These are phyloP conservation scores for Colletotrichum sp. DNA, from an alignment of 2,329 filamentous ascomycete genomes.

Conservation along the genomic window DNA sequence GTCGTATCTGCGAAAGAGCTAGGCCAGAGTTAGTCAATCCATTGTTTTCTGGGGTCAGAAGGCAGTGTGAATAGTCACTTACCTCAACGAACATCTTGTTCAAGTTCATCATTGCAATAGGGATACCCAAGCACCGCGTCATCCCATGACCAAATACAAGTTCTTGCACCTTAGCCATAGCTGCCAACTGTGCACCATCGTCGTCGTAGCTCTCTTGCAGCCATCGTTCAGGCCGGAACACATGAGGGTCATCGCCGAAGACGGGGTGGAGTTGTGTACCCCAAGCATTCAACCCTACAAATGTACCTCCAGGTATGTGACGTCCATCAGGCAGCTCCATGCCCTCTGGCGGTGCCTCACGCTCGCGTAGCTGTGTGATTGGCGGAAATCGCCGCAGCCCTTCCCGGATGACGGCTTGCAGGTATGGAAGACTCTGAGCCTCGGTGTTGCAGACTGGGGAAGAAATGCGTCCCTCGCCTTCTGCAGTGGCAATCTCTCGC, in stretches of 20 bases:
- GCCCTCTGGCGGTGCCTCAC: conserved; percentile 39
- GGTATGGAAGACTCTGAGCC: conserved; percentile 43
- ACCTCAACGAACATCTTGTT: conserved; percentile 31
- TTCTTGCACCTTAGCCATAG: conserved; percentile 41
- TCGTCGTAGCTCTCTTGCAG: conserved; percentile 8
- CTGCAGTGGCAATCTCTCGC: conserved; percentile 34
- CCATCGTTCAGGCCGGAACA: conserved; percentile 20
- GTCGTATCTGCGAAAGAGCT: background rate
- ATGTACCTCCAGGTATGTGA: conserved; percentile 34
- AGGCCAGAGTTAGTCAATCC: background rate
- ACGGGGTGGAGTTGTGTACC: conserved; percentile 23
- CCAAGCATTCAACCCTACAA: conserved; percentile 37
- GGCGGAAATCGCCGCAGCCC: conserved; percentile 43
- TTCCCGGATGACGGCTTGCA: conserved; percentile 57
- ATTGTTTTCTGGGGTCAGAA: too few species aligned
- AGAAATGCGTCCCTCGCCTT: conserved; percentile 49
- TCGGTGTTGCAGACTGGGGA: conserved; percentile 34
- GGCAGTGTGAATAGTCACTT: background rate
- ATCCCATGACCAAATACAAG: conserved; percentile 43
- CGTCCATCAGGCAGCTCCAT: conserved; percentile 37
- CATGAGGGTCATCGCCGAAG: conserved; percentile 4
- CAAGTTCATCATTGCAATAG: conserved; percentile 42
- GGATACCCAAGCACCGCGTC: conserved; percentile 42
- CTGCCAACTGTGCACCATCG: conserved; percentile 28
- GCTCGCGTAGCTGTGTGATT: conserved; percentile 33